Base-by-base conservation (phyloP, 2,329 filamentous ascomycete genomes). In the Talaromyces marneffei region DNA sequence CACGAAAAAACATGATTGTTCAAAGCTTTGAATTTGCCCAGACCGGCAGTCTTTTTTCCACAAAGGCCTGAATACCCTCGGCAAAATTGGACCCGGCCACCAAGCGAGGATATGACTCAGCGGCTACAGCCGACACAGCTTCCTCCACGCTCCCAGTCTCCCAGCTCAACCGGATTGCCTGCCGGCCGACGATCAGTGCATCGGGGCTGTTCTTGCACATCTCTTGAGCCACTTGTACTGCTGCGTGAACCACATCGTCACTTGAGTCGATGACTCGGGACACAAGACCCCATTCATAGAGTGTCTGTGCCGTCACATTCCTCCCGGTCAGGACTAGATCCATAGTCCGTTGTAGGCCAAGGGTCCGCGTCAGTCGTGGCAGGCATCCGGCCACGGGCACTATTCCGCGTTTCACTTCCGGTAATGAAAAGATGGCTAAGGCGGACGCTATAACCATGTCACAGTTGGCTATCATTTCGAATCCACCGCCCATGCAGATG, bases 401-500 rank as follows among this genome's bases (percentile, higher is more conserved):
- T 7, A 91, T 87, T 6, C 89, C 89, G 58, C 86, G 81, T 64
- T 83, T 85, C 1, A 88, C 87, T 74, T 92, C 90, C 0, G 90
- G 89, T 6, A 92, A 78, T 1, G 82, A 84, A 69, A 93, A 92
- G 27, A 74, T 77, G 0, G 88, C 87, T 12, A 71, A 69, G 2
- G 75, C 70, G 2, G 80, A 77, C 3, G 72, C 72, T 52, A 69
- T 65, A 57, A 91, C 82, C 61, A 93, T 76, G 77, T 94, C 90
- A 65, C 83, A 84, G 74, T 91, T 91, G 54, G 88, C 78, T 12
- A 85, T 81, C 77, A 92, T 90, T 78, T 93, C 90, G 74, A 89
- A 87, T 1, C 89, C 90, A 58, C 89, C 90, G 37, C 90, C 90
- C 50, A 90, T 81, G 62, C 87, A 89, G 18, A 88, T 78, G 6